Conservation (phyloP, 257 asterid species). For the Schizonepeta tenuifolia region DNA sequence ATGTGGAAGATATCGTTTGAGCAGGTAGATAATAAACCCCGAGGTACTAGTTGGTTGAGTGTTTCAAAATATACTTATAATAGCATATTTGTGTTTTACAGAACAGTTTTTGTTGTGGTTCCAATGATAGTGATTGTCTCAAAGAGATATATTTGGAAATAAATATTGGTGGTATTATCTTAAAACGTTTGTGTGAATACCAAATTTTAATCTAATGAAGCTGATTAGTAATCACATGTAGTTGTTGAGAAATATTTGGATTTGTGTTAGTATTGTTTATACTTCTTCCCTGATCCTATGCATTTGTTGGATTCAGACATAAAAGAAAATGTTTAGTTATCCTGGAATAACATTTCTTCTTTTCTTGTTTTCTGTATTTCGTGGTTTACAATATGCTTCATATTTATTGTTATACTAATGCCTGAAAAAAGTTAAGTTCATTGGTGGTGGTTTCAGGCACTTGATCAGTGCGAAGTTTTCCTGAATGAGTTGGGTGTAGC, state of each 20-base stretch:
- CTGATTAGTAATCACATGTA: neutral
- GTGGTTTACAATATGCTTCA: neutral
- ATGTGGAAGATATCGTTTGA: neutral
- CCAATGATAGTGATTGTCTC: neutral
- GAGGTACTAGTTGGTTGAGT: neutral
- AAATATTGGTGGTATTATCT: neutral
- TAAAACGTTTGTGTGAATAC: neutral
- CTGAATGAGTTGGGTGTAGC: conserved; percentile 63
- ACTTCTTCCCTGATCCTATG: neutral
- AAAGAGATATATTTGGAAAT: neutral
- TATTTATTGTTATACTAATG: neutral
- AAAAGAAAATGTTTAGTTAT: no score
- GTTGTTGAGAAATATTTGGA: neutral
- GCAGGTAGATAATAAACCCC: neutral
- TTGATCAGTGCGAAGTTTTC: conserved; percentile 67
- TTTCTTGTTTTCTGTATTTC: neutral
- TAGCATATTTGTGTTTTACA: neutral
- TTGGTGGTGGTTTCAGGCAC: conserved; percentile 63
- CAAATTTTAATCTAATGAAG: neutral
- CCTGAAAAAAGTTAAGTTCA: neutral
- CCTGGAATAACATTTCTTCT: no score
- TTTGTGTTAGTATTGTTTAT: neutral
- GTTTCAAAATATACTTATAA: neutral
- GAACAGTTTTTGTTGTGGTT: neutral
- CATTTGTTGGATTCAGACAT: neutral